Evolutionary conservation across 1,139 yeast species (phyloP), one percentile per base, ranked within the genome.

Genomic region (Geotrichum restrictum): DNA sequence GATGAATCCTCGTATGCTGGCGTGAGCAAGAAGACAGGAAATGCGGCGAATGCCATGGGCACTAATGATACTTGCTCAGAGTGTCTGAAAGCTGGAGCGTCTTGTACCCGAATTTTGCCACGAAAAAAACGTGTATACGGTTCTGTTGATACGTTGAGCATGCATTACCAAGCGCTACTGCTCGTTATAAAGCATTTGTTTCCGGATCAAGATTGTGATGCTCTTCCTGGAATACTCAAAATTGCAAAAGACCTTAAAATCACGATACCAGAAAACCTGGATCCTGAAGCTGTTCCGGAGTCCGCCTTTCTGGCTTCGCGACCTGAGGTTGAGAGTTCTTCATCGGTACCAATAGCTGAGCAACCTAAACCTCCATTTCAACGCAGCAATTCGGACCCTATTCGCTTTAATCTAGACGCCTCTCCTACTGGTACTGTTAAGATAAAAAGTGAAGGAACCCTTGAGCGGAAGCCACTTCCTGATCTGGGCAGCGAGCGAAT

Each of bases 51-150:
- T 21, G 45, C 38, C 21, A 44, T 37, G 10, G 43, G 44, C 16
- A 48, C 45, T n/a, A 41, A 40, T 14, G 48, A 45, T 3, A 32
- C 48, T n/a, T 53, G 56, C 22, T 39, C 52, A 3, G 51, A 48
- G 21, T 53, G 56, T 37, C 19, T 41, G 11, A 53, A 50, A 29
- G 54, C 56, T 10, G 47, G 49, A 10, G 34, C 39, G 3, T 18
- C 47, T 4, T 53, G 56, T 21, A 50, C 56, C 1, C 41, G 56
- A 8, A 41, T 34, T 5, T 38, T 50, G 22, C 56, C 56, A 16
- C 49, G 56, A 27, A 53, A 53, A 31, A 51, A 53, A 27, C 43
- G 56, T 3, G 56, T 53, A 5, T 53, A 53, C 34, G 56, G 56
- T 1, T 50, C 54, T 40, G 51, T 50, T 16, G 56, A 53, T 21